Conservation (phyloP, 2,329 filamentous ascomycete genomes). For the Talaromyces verruculosus region DNA sequence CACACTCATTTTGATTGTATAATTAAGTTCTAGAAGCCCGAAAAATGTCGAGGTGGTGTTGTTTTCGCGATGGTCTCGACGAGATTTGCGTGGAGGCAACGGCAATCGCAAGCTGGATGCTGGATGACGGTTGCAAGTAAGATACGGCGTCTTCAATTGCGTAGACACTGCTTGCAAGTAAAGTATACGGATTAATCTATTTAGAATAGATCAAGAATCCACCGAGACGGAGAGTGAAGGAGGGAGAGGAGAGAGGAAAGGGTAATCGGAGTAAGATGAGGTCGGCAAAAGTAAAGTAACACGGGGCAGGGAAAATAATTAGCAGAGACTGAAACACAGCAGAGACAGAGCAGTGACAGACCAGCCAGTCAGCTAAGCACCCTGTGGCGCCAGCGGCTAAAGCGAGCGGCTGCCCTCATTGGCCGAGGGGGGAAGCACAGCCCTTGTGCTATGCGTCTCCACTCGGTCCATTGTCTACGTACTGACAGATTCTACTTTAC, state of each 20-base stretch:
- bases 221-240: neutral
- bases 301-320: constrained; percentile 16
- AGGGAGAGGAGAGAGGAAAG: neutral
- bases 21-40: neutral
- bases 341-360: neutral
- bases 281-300: neutral
- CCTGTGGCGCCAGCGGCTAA: constrained; percentile 10
- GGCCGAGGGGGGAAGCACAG: neutral
- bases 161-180: neutral
- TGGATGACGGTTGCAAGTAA: constrained; percentile 2
- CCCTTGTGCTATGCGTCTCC: neutral
- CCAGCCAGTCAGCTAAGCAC: neutral
- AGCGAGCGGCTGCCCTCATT: neutral
- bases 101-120: constrained; percentile 15
- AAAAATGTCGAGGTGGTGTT: constrained; percentile 4
- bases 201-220: neutral
- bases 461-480: no score
- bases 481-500: no score
- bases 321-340: constrained; percentile 14
- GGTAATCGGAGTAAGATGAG: neutral
- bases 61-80: neutral
- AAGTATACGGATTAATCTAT: neutral
- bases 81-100: constrained; percentile 18
- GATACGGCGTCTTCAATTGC: neutral
- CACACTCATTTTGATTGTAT: constrained; percentile 19